Evolutionary conservation across 2,329 filamentous ascomycete genomes (phyloP).

Genomic region (Calonectria pseudoreteaudii): DNA sequence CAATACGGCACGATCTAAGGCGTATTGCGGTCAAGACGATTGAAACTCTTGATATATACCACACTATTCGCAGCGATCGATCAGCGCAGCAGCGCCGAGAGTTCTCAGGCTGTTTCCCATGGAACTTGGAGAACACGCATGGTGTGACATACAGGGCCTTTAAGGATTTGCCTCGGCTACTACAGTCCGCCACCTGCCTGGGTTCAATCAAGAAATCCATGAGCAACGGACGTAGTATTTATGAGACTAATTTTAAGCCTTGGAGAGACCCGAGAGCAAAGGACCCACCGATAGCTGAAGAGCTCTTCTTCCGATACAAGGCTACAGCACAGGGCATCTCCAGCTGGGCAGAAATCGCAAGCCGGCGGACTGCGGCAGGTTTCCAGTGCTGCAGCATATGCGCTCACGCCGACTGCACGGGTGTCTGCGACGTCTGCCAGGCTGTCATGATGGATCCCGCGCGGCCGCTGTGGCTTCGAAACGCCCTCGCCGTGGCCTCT

Average conservation of each 20-base stretch:
- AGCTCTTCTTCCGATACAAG: slow-evolving; percentile 1
- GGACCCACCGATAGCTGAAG: neutral
- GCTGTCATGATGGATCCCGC: neutral
- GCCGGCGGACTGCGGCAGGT: neutral
- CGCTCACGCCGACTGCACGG: neutral
- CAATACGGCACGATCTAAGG: neutral
- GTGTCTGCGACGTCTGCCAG: neutral
- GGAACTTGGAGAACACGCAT: neutral
- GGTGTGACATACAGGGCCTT: neutral
- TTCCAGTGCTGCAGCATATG: neutral
- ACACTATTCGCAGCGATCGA: neutral
- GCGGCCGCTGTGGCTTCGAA: neutral
- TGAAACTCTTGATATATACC: neutral
- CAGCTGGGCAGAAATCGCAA: slow-evolving; percentile 1
- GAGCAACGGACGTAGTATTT: neutral
- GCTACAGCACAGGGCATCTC: neutral
- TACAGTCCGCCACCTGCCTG: neutral
- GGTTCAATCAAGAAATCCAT: neutral
- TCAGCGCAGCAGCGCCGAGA: slow-evolving; percentile 2
- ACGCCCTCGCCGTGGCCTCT: neutral
- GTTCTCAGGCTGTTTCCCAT: neutral
- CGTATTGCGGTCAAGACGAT: neutral
- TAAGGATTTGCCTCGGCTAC: neutral
- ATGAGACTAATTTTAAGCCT: neutral
- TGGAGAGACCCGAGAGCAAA: neutral